These are phyloP conservation scores for Pythium brassicae DNA, from an alignment of 352 stramenopile genomes.

Conservation along the genomic window DNA sequence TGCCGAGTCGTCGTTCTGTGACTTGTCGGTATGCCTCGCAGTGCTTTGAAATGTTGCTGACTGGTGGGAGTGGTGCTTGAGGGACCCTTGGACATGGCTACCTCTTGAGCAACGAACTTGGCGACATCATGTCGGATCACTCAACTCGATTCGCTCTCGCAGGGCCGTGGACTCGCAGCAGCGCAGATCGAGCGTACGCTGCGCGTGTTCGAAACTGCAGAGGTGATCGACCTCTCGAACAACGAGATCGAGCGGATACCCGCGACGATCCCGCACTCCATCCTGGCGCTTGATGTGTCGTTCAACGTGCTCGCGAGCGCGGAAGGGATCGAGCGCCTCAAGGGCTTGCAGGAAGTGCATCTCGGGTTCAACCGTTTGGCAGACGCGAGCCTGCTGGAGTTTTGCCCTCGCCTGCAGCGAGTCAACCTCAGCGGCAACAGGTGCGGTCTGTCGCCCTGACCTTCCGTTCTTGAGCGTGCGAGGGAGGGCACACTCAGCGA, in stretches of 20 bases:
- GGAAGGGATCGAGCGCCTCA: constrained; percentile 51
- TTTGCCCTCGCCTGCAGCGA: constrained; percentile 47
- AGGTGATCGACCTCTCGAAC: constrained; percentile 68
- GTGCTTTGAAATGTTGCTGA: too few relatives aligned
- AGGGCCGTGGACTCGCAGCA: constrained; percentile 54
- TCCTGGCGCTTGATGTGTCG: constrained; percentile 60
- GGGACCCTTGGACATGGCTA: neutral
- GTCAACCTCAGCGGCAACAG: constrained; percentile 74
- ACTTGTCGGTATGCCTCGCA: constrained; percentile 43
- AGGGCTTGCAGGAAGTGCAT: constrained; percentile 61
- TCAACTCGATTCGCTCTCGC: neutral
- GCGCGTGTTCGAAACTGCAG: constrained; percentile 57
- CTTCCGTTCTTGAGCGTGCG: neutral
- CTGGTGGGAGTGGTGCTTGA: neutral
- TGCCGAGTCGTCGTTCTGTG: constrained; percentile 52
- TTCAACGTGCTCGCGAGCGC: constrained; percentile 56
- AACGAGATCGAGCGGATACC: constrained; percentile 70
- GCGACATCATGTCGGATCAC: neutral
- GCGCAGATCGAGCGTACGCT: constrained; percentile 57
- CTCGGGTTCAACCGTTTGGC: constrained; percentile 61
- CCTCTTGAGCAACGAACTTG: neutral
- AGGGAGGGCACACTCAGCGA: neutral
- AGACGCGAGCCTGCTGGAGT: constrained; percentile 62
- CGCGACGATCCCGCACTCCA: constrained; percentile 29
- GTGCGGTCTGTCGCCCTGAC: constrained; percentile 12